Evolutionary conservation across 768 basidiomycete genomes (phyloP).

Genomic region (Panus rudis): DNA sequence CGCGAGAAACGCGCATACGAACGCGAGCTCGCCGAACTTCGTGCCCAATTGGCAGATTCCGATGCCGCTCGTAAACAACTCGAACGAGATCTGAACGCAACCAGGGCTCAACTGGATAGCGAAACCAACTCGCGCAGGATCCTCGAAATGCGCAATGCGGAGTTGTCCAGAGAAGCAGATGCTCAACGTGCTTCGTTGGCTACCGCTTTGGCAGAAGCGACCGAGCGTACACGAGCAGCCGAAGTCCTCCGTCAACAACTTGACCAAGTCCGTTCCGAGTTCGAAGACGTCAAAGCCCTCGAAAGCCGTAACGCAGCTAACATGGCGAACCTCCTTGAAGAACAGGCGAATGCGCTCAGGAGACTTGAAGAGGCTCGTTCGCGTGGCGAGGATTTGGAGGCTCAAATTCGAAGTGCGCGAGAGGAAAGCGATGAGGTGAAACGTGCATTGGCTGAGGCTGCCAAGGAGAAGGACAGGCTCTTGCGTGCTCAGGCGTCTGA

Average conservation of each 20-base stretch:
- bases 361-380: slow-evolving; percentile 70
- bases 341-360: slow-evolving; percentile 65
- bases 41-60: slow-evolving; percentile 34
- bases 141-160: slow-evolving; percentile 56
- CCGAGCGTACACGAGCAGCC: slow-evolving; percentile 53
- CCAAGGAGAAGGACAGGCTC: slow-evolving; percentile 72
- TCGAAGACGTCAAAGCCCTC: slow-evolving; percentile 59
- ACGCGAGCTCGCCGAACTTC: slow-evolving; percentile 50
- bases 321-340: slow-evolving; percentile 59
- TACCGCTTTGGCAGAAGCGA: slow-evolving; percentile 58
- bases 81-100: slow-evolving; percentile 60
- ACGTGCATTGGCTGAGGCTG: slow-evolving; percentile 58
- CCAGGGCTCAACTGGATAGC: slow-evolving; percentile 54
- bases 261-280: slow-evolving; percentile 50
- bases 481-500: slow-evolving; percentile 66
- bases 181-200: slow-evolving; percentile 46
- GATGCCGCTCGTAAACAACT: slow-evolving; percentile 42
- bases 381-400: slow-evolving; percentile 68
- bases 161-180: slow-evolving; percentile 50
- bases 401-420: slow-evolving; percentile 63
- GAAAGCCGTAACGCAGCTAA: slow-evolving; percentile 60
- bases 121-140: slow-evolving; percentile 56
- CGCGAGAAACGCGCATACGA: slow-evolving; percentile 52
- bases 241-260: slow-evolving; percentile 61
- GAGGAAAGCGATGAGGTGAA: slow-evolving; percentile 69